Evolutionary conservation across 2,329 filamentous ascomycete genomes (phyloP), one percentile per base, ranked within the genome.

Genomic region (Stromatinia cepivora): DNA sequence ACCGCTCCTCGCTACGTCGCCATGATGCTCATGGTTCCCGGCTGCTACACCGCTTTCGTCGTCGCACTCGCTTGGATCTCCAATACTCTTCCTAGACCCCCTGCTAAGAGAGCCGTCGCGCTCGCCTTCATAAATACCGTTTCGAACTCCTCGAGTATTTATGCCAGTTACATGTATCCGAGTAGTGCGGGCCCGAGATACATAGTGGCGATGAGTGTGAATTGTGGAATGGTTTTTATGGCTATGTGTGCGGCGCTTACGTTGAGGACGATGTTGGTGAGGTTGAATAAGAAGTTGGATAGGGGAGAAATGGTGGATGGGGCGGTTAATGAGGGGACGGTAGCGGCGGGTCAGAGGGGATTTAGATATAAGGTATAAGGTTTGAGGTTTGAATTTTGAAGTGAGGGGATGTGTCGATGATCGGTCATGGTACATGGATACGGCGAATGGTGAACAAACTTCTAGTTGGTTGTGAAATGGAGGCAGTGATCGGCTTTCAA

Each of bases 101-200:
- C 91, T 0, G 88, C 91, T 0, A 79, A 79, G 67, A 69, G 78
- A 69, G 88, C 88, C 3, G 87, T 90, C 0, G 90, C 90, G 0
- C 78, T 94, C 7, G 92, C 91, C 0, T 88, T 90, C 71, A 92
- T 94, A 79, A 94, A 94, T 76, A 88, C 89, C 2, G 83, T 92
- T 13, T 87, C 85, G 25, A 93, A 94, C 77, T 83, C 84, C 15
- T 39, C 39, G 20, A 87, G 86, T 54, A 93, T 94, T 72, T 92
- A 89, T 75, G 87, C 87, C 0, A 84, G 82, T 63, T 90, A 89
- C 74, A 85, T 90, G 66, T 69, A 69, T 57, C 66, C 66, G 0
- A 63, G 61, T 15, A 69, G 58, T 36, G 66, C 56, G 61, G 73
- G 50, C 9, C 75, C 76, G 28, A 69, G 75, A 67, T 77, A 76